Evolutionary conservation across 2,329 filamentous ascomycete genomes (phyloP).

Genomic region (Cadophora malorum): DNA sequence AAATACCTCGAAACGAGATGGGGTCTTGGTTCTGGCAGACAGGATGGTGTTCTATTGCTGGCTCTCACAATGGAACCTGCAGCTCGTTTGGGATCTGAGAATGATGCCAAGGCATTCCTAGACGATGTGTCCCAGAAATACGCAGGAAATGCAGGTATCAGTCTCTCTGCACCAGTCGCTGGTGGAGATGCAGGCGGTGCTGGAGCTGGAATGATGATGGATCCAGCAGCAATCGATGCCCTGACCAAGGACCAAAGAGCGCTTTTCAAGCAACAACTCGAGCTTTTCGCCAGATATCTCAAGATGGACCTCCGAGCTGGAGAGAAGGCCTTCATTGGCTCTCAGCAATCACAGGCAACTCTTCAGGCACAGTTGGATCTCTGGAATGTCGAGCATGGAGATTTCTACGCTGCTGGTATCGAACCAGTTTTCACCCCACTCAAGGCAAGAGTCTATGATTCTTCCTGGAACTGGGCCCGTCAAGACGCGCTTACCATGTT

Average conservation of each 20-base stretch:
- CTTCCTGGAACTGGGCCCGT: slow-evolving; percentile 98
- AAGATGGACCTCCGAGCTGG: slow-evolving; percentile 97
- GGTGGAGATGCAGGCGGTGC: slow-evolving; percentile 74
- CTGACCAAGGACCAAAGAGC: slow-evolving; percentile 96
- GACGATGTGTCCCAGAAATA: slow-evolving; percentile 92
- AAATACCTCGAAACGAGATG: slow-evolving; percentile 96
- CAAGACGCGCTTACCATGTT: slow-evolving; percentile 99
- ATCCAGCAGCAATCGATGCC: slow-evolving; percentile 94
- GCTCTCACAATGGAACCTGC: slow-evolving; percentile 93
- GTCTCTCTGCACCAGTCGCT: slow-evolving; percentile 75
- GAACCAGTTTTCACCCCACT: slow-evolving; percentile 91
- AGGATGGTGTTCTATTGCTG: slow-evolving; percentile 88
- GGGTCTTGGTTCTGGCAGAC: slow-evolving; percentile 84
- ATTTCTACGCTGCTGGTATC: slow-evolving; percentile 94
- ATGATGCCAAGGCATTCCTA: slow-evolving; percentile 90
- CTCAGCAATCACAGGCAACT: slow-evolving; percentile 83
- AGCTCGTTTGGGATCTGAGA: slow-evolving; percentile 85
- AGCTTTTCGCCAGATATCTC: slow-evolving; percentile 92
- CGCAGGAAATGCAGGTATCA: slow-evolving; percentile 82
- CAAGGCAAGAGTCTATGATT: slow-evolving; percentile 96
- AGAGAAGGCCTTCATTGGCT: slow-evolving; percentile 88
- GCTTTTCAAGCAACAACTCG: slow-evolving; percentile 97
- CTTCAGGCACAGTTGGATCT: slow-evolving; percentile 93
- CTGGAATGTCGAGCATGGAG: slow-evolving; percentile 94
- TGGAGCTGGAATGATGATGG: slow-evolving; percentile 97